These are phyloP conservation scores for Stachybotrys echinatus DNA, from an alignment of 2,329 filamentous ascomycete species.

Conservation along the genomic window DNA sequence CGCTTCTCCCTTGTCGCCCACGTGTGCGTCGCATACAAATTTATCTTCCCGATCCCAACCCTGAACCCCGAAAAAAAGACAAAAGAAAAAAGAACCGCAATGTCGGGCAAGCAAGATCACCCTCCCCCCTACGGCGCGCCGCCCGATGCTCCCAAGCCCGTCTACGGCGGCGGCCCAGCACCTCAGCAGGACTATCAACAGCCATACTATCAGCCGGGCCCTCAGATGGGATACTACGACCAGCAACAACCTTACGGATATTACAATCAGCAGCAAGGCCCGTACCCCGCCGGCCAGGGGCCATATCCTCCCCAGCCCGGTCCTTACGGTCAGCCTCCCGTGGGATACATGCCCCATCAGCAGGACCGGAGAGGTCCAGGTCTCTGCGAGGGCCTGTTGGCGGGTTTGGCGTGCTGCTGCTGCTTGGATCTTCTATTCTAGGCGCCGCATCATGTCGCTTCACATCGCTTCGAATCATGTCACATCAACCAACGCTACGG, in stretches of 20 bases:
- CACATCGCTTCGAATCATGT: neutral
- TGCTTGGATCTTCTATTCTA: conserved; percentile 54
- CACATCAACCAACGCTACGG: conserved; percentile 15
- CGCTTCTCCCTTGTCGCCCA: too few species aligned
- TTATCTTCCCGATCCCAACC: neutral
- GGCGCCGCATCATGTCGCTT: conserved; percentile 7
- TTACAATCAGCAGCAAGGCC: conserved; percentile 31
- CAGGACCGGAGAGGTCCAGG: conserved; percentile 26
- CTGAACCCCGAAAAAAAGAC: neutral
- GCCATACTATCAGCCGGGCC: conserved; percentile 15
- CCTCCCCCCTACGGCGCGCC: conserved; percentile 43
- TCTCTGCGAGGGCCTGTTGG: conserved; percentile 40
- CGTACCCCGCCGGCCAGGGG: conserved; percentile 25
- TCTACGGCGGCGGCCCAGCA: conserved; percentile 36
- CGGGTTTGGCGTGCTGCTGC: conserved; percentile 51
- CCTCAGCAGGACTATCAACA: conserved; percentile 17
- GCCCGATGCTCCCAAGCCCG: conserved; percentile 32
- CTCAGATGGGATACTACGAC: conserved; percentile 24
- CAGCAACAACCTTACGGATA: conserved; percentile 23
- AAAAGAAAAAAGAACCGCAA: conserved; percentile 12
- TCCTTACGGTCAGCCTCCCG: conserved; percentile 29
- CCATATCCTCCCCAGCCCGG: conserved; percentile 28
- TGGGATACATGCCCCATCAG: conserved; percentile 30
- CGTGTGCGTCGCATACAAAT: too few species aligned
- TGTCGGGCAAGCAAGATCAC: conserved; percentile 42